Conservation (phyloP, 2,329 filamentous ascomycete species). For the Dendrostoma leiphaemia region DNA sequence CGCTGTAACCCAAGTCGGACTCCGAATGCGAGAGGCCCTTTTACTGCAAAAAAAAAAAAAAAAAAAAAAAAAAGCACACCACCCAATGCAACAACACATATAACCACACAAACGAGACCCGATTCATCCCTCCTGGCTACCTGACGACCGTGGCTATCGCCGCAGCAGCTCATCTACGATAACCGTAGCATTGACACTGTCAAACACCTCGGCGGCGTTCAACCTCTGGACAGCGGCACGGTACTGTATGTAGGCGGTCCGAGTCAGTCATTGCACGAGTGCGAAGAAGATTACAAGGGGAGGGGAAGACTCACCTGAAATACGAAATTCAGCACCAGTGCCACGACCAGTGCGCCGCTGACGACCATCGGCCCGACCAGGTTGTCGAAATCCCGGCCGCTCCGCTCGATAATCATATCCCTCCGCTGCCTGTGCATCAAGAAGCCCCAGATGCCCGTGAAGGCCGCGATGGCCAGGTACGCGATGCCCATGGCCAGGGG, state of each 20-base stretch:
- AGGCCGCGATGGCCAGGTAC: slow-evolving; percentile 78
- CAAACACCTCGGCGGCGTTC: slow-evolving; percentile 1
- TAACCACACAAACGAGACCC: too few relatives aligned
- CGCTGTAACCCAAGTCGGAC: too few relatives aligned
- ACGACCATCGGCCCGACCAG: slow-evolving; percentile 81
- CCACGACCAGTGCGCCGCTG: slow-evolving; percentile 73
- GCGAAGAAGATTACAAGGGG: too few relatives aligned
- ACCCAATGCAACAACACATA: too few relatives aligned
- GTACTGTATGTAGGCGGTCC: slow-evolving; percentile 30
- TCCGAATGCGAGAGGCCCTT: too few relatives aligned
- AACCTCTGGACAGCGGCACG: slow-evolving; percentile 28
- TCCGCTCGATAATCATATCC: slow-evolving; percentile 78
- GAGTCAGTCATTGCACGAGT: too few relatives aligned
- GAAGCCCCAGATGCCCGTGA: slow-evolving; percentile 86
- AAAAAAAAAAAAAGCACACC: too few relatives aligned
- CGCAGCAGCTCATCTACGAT: slow-evolving; percentile 16
- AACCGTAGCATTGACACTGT: slow-evolving; percentile 1
- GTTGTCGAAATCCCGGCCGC: slow-evolving; percentile 91
- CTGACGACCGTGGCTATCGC: neutral
- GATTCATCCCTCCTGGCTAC: neutral
- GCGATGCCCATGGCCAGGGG: slow-evolving; percentile 77
- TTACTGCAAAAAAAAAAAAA: too few relatives aligned
- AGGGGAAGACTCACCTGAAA: slow-evolving; percentile 66
- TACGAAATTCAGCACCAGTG: slow-evolving; percentile 81
- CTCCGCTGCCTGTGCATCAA: slow-evolving; percentile 74